Base-by-base conservation (phyloP, 83 land plant genomes). In the Diphasiastrum complanatum region DNA sequence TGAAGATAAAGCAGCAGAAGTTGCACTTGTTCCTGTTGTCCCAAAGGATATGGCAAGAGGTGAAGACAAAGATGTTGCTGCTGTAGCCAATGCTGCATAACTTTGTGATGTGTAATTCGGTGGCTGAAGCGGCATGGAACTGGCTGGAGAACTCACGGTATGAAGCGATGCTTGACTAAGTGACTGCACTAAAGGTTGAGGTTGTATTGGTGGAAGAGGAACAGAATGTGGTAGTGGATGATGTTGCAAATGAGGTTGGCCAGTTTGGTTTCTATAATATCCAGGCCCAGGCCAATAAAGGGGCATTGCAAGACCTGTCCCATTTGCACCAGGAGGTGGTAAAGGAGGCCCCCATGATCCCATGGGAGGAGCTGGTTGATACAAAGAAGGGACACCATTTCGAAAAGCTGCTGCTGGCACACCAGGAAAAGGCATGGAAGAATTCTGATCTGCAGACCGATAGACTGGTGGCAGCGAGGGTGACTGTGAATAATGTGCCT, bases 261-360 rank as follows among this genome's bases (percentile, higher is more conserved):
- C 81, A 73, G 54, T 61, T 19, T 76, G 43, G 22, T 84, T 65
- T 10, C 81, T 77, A 73, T 89, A 89, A 45, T 68, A 85, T 43
- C 90, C 96, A 50, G 60, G 85, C 36, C 90, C 96, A 50, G 60
- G 85, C 89, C 89, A 85, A 35, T 89, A 89, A 83, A 89, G 78
- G 26, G 93, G 93, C 87, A 83, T 83, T 5, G 72, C 79, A 32
- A 87, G 57, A 11, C 79, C 62, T 12, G 71, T 66, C 16, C 82
- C 89, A 78, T 71, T 89, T 46, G 74, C 73, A 37, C 63, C 79
- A 22, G 81, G 83, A n/a, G 80, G 74, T 2, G 75, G 61, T 30
- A 78, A 79, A 37, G 84, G 62, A 48, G 23, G 51, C 11, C 83
- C 96, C 96, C 87, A 85, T 19, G 85, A 66, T 1, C 82, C 82